Evolutionary conservation across 257 asterid genomes (phyloP), one percentile per base, ranked within the genome.

Genomic region (Ocimum tenuiflorum): DNA sequence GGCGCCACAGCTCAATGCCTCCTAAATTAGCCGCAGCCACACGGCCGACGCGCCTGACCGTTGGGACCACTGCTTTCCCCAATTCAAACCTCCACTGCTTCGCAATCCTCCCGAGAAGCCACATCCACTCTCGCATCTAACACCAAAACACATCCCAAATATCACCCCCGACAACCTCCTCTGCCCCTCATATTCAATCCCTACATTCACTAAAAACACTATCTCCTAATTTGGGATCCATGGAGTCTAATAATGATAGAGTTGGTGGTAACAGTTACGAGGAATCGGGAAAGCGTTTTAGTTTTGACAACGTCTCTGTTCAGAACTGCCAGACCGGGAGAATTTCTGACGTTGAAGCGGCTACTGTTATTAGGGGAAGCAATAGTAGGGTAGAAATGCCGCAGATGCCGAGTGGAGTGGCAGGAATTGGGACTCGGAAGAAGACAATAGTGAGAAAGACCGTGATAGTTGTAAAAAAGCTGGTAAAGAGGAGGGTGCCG

Each of bases 401-500:
- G 23, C 36, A 19, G 24, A 49, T 11, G 67, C 23, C 33, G 38
- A 22, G 27, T 20, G 84, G 58, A 55, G 82, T 31, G 76, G 78
- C 51, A 7, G 77, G 45, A 15, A n/a, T 68, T 12, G 67, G 67
- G 47, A 75, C 50, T 45, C 78, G 74, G 68, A 80, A 71, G 72
- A 72, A 60, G 80, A 88, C 60, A 70, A 67, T 88, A 41, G 73
- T 86, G 65, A 83, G 65, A 54, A 86, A 70, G 85, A 78, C 67
- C 2, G 81, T 83, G 49, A 78, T 73, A 71, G 38, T 83, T 41
- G 86, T 88, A 36, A 85, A 80, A 79, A 85, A 80, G 77, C 70
- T 88, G 48, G 76, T 88, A 51, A 88, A 75, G 83, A 85, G 61
- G 86, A 78, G 65, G 76, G 91, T 88, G 65, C 83, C 85, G 7